These are phyloP conservation scores for Plenodomus biglobosus DNA, from an alignment of 2,329 filamentous ascomycete genomes.

Conservation along the genomic window DNA sequence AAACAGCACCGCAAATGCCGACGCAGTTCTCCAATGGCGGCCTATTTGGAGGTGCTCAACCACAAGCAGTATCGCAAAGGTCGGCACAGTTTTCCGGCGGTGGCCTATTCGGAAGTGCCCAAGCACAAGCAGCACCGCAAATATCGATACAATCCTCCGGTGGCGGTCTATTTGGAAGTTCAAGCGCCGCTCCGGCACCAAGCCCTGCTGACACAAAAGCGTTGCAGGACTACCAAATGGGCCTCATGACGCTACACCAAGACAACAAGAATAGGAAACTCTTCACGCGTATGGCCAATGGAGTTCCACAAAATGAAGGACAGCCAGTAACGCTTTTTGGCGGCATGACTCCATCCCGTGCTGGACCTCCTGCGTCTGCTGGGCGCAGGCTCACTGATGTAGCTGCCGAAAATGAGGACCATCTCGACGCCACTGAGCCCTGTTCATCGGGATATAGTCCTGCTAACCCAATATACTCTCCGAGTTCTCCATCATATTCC, in stretches of 20 bases:
- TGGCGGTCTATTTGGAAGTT: not conserved
- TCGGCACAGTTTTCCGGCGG: not conserved
- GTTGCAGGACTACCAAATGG: constrained; percentile 81
- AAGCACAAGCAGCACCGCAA: not conserved
- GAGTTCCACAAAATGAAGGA: constrained; percentile 48
- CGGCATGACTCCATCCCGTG: too few relatives aligned
- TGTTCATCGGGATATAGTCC: too few relatives aligned
- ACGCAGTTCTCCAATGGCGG: not conserved
- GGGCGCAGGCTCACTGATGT: too few relatives aligned
- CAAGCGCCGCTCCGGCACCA: not conserved
- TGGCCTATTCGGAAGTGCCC: not conserved
- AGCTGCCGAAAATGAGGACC: too few relatives aligned
- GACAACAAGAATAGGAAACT: constrained; percentile 76
- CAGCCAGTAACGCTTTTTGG: too few relatives aligned
- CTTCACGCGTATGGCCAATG: constrained; percentile 65
- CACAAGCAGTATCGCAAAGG: not conserved
- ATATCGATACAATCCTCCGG: not conserved
- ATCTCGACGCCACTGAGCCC: too few relatives aligned
- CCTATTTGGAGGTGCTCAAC: not conserved
- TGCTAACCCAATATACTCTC: not conserved
- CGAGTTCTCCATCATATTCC: not conserved
- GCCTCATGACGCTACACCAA: constrained; percentile 79
- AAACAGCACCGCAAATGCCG: not conserved
- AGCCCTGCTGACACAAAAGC: not conserved
- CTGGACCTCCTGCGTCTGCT: too few relatives aligned